A percentile compares a stretch with the other conserved stretches of the same genome.
Conservation (phyloP, 2,329 filamentous ascomycete genomes). For the Cordyceps fumosorosea region DNA sequence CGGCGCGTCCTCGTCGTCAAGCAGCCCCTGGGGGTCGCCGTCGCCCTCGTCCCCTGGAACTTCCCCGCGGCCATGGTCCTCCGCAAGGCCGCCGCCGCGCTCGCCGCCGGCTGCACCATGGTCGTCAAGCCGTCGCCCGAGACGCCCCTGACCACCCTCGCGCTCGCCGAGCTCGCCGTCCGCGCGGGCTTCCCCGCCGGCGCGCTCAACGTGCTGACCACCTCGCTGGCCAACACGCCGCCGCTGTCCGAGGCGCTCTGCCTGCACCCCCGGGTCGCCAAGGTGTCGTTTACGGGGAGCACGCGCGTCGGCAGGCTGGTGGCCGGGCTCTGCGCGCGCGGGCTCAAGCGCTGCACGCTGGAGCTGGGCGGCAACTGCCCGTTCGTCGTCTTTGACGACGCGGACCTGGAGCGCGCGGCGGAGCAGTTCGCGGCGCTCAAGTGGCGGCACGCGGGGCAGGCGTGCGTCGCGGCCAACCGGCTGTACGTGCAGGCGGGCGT, state of each 20-base stretch:
- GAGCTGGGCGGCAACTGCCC: constrained; percentile 67
- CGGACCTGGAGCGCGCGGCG: constrained; percentile 60
- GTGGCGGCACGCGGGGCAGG: constrained; percentile 67
- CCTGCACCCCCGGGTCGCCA: constrained; percentile 41
- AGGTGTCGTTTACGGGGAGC: constrained; percentile 72
- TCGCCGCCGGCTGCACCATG: constrained; percentile 72
- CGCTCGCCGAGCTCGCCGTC: constrained; percentile 59
- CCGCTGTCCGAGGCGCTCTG: constrained; percentile 39
- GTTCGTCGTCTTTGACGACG: constrained; percentile 61
- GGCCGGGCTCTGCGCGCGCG: constrained; percentile 50
- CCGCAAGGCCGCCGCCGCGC: constrained; percentile 42
- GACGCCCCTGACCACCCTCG: constrained; percentile 66
- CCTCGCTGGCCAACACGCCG: constrained; percentile 38
- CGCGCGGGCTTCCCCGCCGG: constrained; percentile 71
- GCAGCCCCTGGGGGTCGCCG: constrained; percentile 30
- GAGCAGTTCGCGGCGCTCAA: constrained; percentile 56
- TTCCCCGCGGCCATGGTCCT: constrained; percentile 49
- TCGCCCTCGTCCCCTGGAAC: constrained; percentile 44
- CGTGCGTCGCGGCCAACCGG: constrained; percentile 59
- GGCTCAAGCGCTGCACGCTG: constrained; percentile 60
- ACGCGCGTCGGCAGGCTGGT: constrained; percentile 64
- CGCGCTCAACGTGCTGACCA: constrained; percentile 50
- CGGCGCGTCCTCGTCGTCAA: constrained; percentile 66
- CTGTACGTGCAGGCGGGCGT: constrained; percentile 55
- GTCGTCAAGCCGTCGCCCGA: constrained; percentile 67